phyloP scores from a whole-genome alignment of 2,329 filamentous ascomycete genomes.

The Exophiala phaeomuriformis region DNA sequence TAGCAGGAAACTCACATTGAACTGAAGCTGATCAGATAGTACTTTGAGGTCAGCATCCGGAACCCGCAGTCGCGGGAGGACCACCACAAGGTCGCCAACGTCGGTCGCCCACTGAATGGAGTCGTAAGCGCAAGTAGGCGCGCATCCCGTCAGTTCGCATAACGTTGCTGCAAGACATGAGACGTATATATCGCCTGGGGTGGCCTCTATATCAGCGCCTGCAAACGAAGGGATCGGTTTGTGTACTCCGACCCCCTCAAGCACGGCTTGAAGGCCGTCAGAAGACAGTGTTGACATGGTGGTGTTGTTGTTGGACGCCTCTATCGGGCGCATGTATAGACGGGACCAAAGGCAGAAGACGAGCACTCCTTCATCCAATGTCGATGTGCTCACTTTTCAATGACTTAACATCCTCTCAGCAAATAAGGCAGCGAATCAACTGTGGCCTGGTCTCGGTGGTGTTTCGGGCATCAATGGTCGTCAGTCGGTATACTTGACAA shows the following conservation, averaged over 20 bases:
- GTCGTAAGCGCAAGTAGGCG: conserved; percentile 63
- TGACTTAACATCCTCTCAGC: background rate
- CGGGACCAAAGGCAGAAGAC: background rate
- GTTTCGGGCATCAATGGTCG: background rate
- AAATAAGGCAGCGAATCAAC: background rate
- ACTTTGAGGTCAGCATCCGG: conserved; percentile 62
- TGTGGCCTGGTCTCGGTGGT: background rate
- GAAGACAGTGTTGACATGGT: conserved; percentile 16
- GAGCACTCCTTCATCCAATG: background rate
- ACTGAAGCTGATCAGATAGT: conserved; percentile 47
- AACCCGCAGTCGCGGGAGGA: conserved; percentile 70
- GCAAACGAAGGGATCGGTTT: conserved; percentile 19
- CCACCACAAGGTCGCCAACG: conserved; percentile 73
- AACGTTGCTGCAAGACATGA: conserved; percentile 66
- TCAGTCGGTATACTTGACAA: background rate
- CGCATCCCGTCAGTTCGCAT: conserved; percentile 61
- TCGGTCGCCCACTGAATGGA: conserved; percentile 74
- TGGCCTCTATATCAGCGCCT: conserved; percentile 34
- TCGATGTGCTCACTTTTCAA: background rate
- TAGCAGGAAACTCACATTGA: conserved; percentile 4
- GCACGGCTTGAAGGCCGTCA: conserved; percentile 27
- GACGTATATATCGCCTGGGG: conserved; percentile 62
- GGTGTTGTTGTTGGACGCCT: background rate
- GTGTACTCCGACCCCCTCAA: conserved; percentile 25
- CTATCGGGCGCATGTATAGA: background rate